Base-by-base conservation (phyloP, 179 eudicot species). In the Gypsophila paniculata region DNA sequence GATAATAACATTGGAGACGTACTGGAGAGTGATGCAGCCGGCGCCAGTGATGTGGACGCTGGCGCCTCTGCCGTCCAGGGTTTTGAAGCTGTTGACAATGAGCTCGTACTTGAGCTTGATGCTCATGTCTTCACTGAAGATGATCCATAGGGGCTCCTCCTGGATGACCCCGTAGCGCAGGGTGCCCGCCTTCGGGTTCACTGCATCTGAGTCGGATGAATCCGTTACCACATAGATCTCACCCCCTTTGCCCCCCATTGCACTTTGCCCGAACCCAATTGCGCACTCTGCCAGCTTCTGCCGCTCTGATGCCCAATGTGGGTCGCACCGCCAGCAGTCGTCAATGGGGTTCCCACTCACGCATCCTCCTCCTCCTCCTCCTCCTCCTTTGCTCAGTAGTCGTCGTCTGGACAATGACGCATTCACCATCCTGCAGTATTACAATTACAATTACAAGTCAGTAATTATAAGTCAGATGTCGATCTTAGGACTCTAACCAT, bases 261-360 rank as follows among this genome's bases (percentile, higher is more conserved):
- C 87, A 0, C 58, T 44, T 25, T 65, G 75, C 6, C 90, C 90
- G 34, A 86, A 86, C 49, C 90, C 90, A 6, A 86, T 81, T 5
- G 66, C 81, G 64, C 90, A 86, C 29, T 86, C 87, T 8, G 90
- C 90, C 4, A 86, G 72, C 6, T 71, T 73, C 53, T 86, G 82
- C 4, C 90, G 86, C 78, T 86, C 82, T 8, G 80, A 42, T 0
- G 80, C 75, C 90, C 90, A 86, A 29, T 86, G 72, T 0, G 90
- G 79, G 80, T 86, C 90, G 65, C 90, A 86, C 23, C 83, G 82
- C 90, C 90, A 84, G 77, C 90, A 86, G 67, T 86, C 90, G 69
- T 86, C 87, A 14, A 86, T 86, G 29, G 90, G 90, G 81, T 86
- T 86, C 2, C 90, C 90, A 25, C 86, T 84, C 11, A 74, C 52